Evolutionary conservation across 192 early-diverging fungal genomes (phyloP), one percentile per base, ranked within the genome.

Genomic region (Backusella circina): DNA sequence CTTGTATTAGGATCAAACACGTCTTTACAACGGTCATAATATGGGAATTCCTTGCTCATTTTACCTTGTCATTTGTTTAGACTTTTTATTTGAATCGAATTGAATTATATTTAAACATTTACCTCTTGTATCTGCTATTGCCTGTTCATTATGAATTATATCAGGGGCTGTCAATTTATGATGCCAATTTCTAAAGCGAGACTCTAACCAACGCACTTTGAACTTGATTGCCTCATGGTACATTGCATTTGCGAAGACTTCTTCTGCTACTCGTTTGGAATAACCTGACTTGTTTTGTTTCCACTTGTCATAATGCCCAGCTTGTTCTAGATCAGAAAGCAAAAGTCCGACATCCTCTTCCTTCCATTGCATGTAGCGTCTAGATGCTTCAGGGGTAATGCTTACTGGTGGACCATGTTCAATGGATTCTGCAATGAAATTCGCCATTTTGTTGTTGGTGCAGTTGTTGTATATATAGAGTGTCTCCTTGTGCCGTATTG

Each of bases 211-310:
- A 67, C 74, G 65, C 30, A 75, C 74, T 69, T 75, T 75, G 41
- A 75, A 75, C 31, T 75, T 75, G 66, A 75, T 75, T 28, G 74
- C 74, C 47, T 75, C 74, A 57, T 75, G 74, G 26, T 75, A 75
- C 67, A 75, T 69, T 18, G 21, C 32, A 37, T 37, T 69, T 6
- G 39, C 33, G 50, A 75, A 75, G 1, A 75, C 74, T 69, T 67
- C 44, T 38, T 67, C 47, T 32, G 74, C 67, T 37, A 75, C 74
- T 57, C 67, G 18, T 18, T 75, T 75, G 15, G 61, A 66, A 65
- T 68, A 75, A 3, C 74, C 65, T 26, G 74, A 75, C 15, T 75
- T 75, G 66, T 75, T 75, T 54, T 69, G 47, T 67, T 75, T 75
- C 74, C 74, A 75, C 38, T 31, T 69, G 10, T 50, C 67, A 37